These are phyloP conservation scores for Annona cherimola DNA, from an alignment of 164 flowering plant genomes.

Conservation along the genomic window DNA sequence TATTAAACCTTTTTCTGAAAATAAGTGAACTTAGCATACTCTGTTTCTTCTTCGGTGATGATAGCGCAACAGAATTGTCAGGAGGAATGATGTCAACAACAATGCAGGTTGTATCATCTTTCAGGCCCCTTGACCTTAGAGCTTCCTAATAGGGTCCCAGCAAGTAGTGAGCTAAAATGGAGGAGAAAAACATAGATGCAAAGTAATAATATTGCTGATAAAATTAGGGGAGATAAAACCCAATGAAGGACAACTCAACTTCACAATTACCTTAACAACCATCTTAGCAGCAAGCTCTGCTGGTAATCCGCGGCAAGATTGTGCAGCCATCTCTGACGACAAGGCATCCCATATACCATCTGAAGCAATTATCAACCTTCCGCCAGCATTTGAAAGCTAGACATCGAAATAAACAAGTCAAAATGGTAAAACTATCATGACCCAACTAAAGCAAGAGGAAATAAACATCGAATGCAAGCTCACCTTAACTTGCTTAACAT, in stretches of 20 bases:
- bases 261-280: constrained; percentile 60
- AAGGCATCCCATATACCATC: constrained; percentile 93
- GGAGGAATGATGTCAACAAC: constrained; percentile 84
- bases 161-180: constrained; percentile 1
- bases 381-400: constrained; percentile 79
- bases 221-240: not conserved
- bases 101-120: constrained; percentile 88
- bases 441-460: constrained; percentile 4
- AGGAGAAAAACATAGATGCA: not conserved
- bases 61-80: constrained; percentile 43
- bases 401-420: constrained; percentile 7
- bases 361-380: constrained; percentile 81
- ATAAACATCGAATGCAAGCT: constrained; percentile 5
- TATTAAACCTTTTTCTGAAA: constrained; percentile 48
- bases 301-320: constrained; percentile 69
- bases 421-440: constrained; percentile 1
- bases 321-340: constrained; percentile 74
- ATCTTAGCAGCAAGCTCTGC: constrained; percentile 87
- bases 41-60: constrained; percentile 52
- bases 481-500: constrained; percentile 95
- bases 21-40: constrained; percentile 47
- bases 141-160: constrained; percentile 49
- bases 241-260: not conserved
- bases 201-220: not conserved
- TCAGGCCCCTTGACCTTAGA: constrained; percentile 71